Evolutionary conservation across 2,329 filamentous ascomycete genomes (phyloP), one percentile per base, ranked within the genome.

Genomic region (Penicillium sumatraense): DNA sequence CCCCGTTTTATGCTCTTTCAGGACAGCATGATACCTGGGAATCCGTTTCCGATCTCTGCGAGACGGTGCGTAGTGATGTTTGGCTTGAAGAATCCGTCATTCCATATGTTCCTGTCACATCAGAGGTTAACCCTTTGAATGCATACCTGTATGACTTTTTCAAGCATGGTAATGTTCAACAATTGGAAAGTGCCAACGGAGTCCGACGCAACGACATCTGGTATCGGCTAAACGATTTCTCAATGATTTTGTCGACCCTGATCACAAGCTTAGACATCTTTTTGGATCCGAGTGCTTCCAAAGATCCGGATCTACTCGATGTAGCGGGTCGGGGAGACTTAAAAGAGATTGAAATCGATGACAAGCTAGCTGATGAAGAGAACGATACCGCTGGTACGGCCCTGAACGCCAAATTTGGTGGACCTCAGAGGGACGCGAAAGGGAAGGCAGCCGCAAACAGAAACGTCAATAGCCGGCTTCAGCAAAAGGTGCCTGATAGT

Each of bases 11-110:
- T 2, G 88, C 88, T 0, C 81, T 93, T 1, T 92, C 89, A 0
- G 89, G 89, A 0, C 79, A 85, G 42, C 78, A 75, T 1, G 89
- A 92, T 64, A 65, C 81, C 0, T 92, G 91, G 68, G 68, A 74
- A 2, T 86, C 81, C 0, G 85, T 92, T 16, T 78, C 82, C 16
- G 88, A 92, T 47, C 80, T 93, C 1, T 90, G 88, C 69, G 75
- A 77, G 8, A 87, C 83, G 1, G 81, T 84, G 7, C 84, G 90
- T 24, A 79, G 79, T 6, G 89, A 85, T 0, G 84, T 93, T 1
- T 92, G 91, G 75, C 81, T 93, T 0, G 90, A 93, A 64, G 83
- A 90, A 65, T 82, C 87, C 0, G 86, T 88, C 1, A 84, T 93
- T 21, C 90, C 90, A 0, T 84, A 89, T 67, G 79, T 92, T 4